Base-by-base conservation (phyloP, 1,284 basidiomycete genomes). In the Hemileccinum hortonii region DNA sequence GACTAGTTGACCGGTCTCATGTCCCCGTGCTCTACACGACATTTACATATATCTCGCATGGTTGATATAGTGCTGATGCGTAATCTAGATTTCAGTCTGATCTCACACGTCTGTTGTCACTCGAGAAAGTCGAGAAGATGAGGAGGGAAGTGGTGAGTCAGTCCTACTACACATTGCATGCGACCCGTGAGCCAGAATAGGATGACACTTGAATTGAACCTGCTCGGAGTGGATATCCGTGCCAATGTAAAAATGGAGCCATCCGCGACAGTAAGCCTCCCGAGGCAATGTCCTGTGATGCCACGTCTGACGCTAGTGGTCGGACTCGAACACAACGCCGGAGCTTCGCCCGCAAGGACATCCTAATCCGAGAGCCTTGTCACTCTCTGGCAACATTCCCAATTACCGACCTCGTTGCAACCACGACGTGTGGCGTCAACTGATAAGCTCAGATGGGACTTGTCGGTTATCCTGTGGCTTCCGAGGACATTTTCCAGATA, bases 51-150 rank as follows among this genome's bases (percentile, higher is more conserved):
- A 32, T 32, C 30, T 32, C 30, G 14, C 30, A 32, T 32, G 30
- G 30, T 42, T 16, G 4, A 61, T 58, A 56, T 56, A 57, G 24
- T 62, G 10, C 32, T 15, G 19, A 43, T 64, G 60, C 49, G 33
- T 24, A 57, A 62, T 54, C 53, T 32, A 32, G 6, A 32, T 32
- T 64, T 36, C 9, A 35, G 33, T 36, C 35, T 36, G 35, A 18
- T 36, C 35, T n/a, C n/a, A 18, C 18, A 38, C 36, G 5, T 30
- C 9, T 30, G 24, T 24, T 24, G 7, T 24, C 24, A 24, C 24
- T 24, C 24, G 24, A 24, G 24, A 24, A 24, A 26, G 12, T 32
- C 30, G 6, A 4, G 30, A 15, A 32, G 30, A 12, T 30, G 29
- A 24, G 24, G 7, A 24, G 24, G 24, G 24, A 7, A 24, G 7